These are phyloP conservation scores for Colletotrichum phormii DNA, from an alignment of 2,329 filamentous ascomycete genomes.

Conservation along the genomic window DNA sequence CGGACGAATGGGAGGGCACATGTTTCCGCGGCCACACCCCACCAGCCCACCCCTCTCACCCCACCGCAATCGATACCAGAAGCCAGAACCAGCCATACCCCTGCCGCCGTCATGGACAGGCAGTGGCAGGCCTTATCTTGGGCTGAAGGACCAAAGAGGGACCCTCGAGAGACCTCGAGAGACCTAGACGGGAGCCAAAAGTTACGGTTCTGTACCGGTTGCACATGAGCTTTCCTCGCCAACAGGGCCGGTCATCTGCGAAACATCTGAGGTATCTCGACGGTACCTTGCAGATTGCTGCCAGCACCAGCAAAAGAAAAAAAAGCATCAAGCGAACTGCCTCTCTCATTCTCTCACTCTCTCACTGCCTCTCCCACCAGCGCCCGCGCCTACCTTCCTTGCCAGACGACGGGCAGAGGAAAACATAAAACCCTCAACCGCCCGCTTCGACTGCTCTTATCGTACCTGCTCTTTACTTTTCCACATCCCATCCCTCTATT, in stretches of 20 bases:
- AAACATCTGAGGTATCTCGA: slow-evolving; percentile 21
- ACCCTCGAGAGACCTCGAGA: background rate
- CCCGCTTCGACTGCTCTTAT: slow-evolving; percentile 27
- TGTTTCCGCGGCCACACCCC: slow-evolving; percentile 33
- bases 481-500: slow-evolving; percentile 13
- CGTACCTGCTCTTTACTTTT: slow-evolving; percentile 2
- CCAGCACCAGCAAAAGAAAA: slow-evolving; percentile 1
- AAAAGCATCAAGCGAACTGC: slow-evolving; percentile 21
- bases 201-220: slow-evolving; percentile 30
- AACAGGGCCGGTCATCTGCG: slow-evolving; percentile 1
- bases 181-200: slow-evolving; percentile 11
- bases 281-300: slow-evolving; percentile 28
- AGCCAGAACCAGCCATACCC: slow-evolving; percentile 32
- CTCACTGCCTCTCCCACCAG: slow-evolving; percentile 12
- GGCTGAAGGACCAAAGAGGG: slow-evolving; percentile 23
- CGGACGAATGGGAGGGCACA: slow-evolving; percentile 23
- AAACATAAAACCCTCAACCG: slow-evolving; percentile 41
- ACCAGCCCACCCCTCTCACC: slow-evolving; percentile 30
- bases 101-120: slow-evolving; percentile 27
- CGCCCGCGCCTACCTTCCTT: slow-evolving; percentile 9
- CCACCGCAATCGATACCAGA: slow-evolving; percentile 34
- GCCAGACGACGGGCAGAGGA: slow-evolving; percentile 4
- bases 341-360: background rate
- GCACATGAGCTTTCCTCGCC: slow-evolving; percentile 7
- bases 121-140: slow-evolving; percentile 35